These are phyloP conservation scores for Kockiozyma suomiensis DNA, from an alignment of 805 yeast genomes.

Conservation along the genomic window DNA sequence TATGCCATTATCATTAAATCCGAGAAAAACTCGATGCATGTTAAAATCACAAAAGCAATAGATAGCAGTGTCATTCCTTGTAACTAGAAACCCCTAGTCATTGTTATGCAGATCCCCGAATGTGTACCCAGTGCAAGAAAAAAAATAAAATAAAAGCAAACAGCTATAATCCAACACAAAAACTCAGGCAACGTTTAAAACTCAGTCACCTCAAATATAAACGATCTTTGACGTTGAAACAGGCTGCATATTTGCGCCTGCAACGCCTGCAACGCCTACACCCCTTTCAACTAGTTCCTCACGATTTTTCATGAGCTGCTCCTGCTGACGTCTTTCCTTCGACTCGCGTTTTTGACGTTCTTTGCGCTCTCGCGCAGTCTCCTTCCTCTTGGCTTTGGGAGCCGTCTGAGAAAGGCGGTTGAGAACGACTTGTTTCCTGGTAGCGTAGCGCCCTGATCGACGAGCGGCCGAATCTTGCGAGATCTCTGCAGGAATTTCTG, in stretches of 20 bases:
- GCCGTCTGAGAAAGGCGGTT: constrained; percentile 1
- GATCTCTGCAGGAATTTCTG: neutral
- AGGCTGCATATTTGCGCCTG: neutral
- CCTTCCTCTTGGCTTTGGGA: constrained; percentile 18
- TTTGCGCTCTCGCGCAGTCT: constrained; percentile 31
- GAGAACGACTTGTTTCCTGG: neutral
- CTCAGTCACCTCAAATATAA: constrained; percentile 5
- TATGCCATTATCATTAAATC: neutral
- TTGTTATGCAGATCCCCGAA: neutral
- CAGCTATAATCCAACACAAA: too few species aligned
- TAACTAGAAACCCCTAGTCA: neutral
- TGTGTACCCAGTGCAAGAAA: neutral
- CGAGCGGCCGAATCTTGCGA: neutral
- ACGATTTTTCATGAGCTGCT: neutral
- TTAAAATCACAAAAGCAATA: neutral
- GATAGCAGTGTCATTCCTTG: too few species aligned
- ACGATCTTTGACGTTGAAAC: constrained; percentile 18
- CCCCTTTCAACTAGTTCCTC: neutral
- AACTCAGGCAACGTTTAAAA: neutral
- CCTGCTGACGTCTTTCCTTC: constrained; percentile 19
- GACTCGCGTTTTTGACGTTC: constrained; percentile 34
- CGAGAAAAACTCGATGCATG: neutral
- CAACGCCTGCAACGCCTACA: neutral
- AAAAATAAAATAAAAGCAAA: neutral
- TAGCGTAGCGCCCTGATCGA: neutral